Conservation (phyloP, 257 asterid species). For the Gentiana macrophylla region DNA sequence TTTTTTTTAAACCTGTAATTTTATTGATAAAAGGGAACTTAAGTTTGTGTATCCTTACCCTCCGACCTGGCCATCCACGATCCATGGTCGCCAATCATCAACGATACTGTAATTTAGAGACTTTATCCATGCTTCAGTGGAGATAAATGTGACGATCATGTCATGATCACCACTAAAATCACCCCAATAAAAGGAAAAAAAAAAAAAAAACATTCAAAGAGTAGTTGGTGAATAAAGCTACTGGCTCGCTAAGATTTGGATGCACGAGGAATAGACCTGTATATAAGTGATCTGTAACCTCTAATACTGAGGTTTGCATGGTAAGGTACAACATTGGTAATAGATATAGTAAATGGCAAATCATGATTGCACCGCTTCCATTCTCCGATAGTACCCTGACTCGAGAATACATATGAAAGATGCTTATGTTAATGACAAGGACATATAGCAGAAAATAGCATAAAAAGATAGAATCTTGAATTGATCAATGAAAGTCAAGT, state of each 20-base stretch:
- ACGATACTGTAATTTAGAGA: constrained; percentile 21
- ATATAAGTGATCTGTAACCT: constrained; percentile 25
- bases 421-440: no score
- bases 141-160: constrained; percentile 15
- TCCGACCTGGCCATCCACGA: constrained; percentile 24
- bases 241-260: no score
- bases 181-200: no score
- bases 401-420: no score
- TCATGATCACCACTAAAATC: constrained; percentile 30
- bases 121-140: constrained; percentile 42
- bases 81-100: constrained; percentile 40
- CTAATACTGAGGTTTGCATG: constrained; percentile 21
- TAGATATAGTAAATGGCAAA: neutral
- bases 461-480: no score
- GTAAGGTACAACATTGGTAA: constrained; percentile 2
- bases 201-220: no score
- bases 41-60: constrained; percentile 17
- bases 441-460: no score
- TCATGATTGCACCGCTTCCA: constrained; percentile 8
- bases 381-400: no score
- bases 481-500: no score
- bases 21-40: no score
- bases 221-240: no score
- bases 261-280: constrained; percentile 9
- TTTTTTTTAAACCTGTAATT: no score